Evolutionary conservation across 306 rosid species (phyloP).

Genomic region (Medicago ruthenica): DNA sequence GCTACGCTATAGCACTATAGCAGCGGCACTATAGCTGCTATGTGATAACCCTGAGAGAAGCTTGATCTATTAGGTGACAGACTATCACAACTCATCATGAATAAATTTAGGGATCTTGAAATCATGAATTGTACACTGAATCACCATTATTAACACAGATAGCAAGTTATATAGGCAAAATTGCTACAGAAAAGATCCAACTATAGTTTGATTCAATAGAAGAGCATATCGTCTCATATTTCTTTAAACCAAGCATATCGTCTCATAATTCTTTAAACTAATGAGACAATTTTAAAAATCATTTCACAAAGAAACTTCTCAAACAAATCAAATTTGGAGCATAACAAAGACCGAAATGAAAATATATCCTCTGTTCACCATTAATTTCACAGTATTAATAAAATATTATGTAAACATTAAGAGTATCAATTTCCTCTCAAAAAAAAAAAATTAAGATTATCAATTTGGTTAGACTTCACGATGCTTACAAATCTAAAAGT

Average conservation of each 20-base stretch:
- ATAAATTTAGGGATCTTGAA: neutral
- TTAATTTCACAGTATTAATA: conserved; percentile 4
- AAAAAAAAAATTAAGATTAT: neutral
- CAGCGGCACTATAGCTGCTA: too few species aligned
- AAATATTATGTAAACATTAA: neutral
- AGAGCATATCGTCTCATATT: too few species aligned
- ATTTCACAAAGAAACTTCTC: neutral
- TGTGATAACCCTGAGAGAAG: too few species aligned
- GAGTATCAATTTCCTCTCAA: too few species aligned
- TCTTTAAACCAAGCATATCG: too few species aligned
- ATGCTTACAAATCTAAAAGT: conserved; percentile 26
- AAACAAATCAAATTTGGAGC: conserved; percentile 2
- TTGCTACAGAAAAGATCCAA: neutral
- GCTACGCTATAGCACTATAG: too few species aligned
- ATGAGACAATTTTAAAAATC: neutral
- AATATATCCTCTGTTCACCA: neutral
- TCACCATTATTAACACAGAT: too few species aligned
- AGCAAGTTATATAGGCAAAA: neutral
- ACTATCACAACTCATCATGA: neutral
- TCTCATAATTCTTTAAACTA: conserved; percentile 10
- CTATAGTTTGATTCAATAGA: neutral
- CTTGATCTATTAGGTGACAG: neutral
- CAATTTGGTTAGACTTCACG: conserved; percentile 24
- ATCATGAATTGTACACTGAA: too few species aligned
- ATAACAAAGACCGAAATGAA: too few species aligned